These are phyloP conservation scores for Tulasnella sp. DNA, from an alignment of 768 basidiomycete genomes.

Conservation along the genomic window DNA sequence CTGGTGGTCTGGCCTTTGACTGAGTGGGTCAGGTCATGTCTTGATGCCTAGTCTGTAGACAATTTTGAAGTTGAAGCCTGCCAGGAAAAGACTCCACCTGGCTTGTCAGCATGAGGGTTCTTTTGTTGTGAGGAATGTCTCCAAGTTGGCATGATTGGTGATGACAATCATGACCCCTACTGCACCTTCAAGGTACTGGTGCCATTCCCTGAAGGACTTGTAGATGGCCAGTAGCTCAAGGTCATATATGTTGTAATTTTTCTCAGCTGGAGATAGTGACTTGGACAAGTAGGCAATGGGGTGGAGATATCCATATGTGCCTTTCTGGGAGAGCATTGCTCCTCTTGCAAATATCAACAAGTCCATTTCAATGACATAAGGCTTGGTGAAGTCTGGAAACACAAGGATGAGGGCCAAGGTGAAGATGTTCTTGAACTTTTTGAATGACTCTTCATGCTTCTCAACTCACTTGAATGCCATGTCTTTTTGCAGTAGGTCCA, in stretches of 20 bases:
- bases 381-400: neutral
- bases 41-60: neutral
- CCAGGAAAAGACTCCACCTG: neutral
- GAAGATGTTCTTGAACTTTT: neutral
- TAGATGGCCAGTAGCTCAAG: slow-evolving; percentile 21
- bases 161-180: neutral
- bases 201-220: slow-evolving; percentile 7
- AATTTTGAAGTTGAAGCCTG: neutral
- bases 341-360: neutral
- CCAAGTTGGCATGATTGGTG: slow-evolving; percentile 16
- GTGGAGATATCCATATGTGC: neutral
- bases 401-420: neutral
- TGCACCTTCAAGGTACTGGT: neutral
- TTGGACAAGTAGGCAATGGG: neutral
- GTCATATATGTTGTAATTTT: slow-evolving; percentile 21
- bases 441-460: neutral
- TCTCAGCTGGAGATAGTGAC: neutral
- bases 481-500: neutral
- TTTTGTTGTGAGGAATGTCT: slow-evolving; percentile 16
- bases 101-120: slow-evolving; percentile 15
- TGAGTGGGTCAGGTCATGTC: neutral
- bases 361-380: neutral
- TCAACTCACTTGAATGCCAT: neutral
- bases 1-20: neutral
- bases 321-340: neutral